Evolutionary conservation across 2,329 filamentous ascomycete species (phyloP).

Genomic region (Dothideomycetes sp.): DNA sequence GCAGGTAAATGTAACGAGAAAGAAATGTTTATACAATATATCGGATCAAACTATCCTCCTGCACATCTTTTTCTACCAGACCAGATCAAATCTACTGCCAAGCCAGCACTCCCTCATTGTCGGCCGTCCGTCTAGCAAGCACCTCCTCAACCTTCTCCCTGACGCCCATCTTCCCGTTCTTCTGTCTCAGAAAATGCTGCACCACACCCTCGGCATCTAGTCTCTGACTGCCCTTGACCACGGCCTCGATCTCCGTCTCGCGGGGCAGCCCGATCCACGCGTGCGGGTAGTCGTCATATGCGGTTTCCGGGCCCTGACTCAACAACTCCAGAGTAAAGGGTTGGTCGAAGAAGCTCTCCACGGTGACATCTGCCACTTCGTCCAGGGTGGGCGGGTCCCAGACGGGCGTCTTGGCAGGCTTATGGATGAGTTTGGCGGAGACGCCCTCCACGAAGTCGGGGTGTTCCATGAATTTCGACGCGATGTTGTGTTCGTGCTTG

Average conservation of each 20-base stretch:
- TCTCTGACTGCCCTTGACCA: constrained; percentile 22
- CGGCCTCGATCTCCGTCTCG: constrained; percentile 49
- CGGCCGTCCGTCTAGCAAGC: constrained; percentile 32
- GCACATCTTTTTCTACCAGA: too few relatives aligned
- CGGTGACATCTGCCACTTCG: constrained; percentile 47
- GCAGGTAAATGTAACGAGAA: too few relatives aligned
- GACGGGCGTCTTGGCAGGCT: constrained; percentile 51
- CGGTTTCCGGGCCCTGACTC: constrained; percentile 29
- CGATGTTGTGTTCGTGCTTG: constrained; percentile 73
- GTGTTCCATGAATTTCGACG: constrained; percentile 77
- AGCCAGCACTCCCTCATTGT: not conserved
- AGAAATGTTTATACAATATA: too few relatives aligned
- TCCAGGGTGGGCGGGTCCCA: constrained; percentile 69
- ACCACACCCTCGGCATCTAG: constrained; percentile 27
- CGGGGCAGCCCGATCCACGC: constrained; percentile 58
- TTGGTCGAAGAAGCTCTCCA: constrained; percentile 60
- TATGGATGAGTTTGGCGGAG: constrained; percentile 64
- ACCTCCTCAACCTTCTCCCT: constrained; percentile 55
- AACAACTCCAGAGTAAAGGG: constrained; percentile 49
- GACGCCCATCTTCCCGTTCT: constrained; percentile 34
- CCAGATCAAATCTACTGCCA: not conserved
- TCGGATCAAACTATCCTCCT: too few relatives aligned
- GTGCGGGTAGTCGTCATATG: constrained; percentile 68
- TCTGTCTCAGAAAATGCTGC: constrained; percentile 26
- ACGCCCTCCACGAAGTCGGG: constrained; percentile 90